Evolutionary conservation across 306 rosid species (phyloP).

Genomic region (Acacia crassicarpa): DNA sequence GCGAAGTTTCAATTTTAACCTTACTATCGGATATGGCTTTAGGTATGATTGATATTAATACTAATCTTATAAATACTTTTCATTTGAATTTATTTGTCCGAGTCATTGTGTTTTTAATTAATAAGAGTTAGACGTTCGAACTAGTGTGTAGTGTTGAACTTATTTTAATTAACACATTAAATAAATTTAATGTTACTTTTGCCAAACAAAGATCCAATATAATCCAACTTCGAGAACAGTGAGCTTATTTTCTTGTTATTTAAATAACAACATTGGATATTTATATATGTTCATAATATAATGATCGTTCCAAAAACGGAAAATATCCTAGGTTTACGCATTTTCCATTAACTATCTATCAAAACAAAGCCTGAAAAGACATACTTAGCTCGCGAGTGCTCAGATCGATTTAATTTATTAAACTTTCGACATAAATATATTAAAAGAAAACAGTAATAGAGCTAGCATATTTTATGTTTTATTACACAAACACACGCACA

Average conservation of each 20-base stretch:
- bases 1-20: neutral
- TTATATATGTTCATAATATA: neutral
- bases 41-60: neutral
- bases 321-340: constrained; percentile 30
- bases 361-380: constrained; percentile 14
- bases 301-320: neutral
- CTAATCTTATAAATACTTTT: neutral
- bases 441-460: neutral
- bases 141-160: neutral
- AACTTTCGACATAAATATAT: neutral
- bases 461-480: neutral
- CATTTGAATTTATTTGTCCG: neutral
- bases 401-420: neutral
- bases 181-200: constrained; percentile 15
- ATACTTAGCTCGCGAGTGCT: neutral
- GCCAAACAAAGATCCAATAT: constrained; percentile 11
- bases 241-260: constrained; percentile 15
- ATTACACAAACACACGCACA: no score
- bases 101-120: neutral
- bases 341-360: constrained; percentile 3
- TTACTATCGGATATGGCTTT: neutral
- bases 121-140: neutral
- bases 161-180: constrained; percentile 3
- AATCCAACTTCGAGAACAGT: neutral
- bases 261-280: constrained; percentile 20